Evolutionary conservation across 2,329 filamentous ascomycete species (phyloP), one percentile per base, ranked within the genome.

Genomic region (Albophoma yamanashiensis): DNA sequence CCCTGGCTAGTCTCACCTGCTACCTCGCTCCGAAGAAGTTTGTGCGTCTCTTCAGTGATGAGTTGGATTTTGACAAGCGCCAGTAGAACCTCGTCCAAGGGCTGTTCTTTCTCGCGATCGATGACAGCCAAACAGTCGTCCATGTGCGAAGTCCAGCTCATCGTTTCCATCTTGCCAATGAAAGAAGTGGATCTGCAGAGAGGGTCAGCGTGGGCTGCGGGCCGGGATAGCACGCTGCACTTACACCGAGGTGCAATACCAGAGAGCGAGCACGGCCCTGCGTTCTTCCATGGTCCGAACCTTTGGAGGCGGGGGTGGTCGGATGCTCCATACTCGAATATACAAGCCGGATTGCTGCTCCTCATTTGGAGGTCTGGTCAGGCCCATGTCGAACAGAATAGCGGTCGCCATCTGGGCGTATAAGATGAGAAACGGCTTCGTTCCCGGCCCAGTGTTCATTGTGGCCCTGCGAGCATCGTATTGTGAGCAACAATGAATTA

Each of bases 81-180:
- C 3, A 66, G 67, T 1, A 87, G 72, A 2, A 82, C 64, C 36
- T 74, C 72, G 65, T 88, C 84, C 1, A 76, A 75, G 0, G 76
- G 71, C 31, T 73, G 74, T 59, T 85, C 79, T 9, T 74, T 74
- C 1, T 75, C 70, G 20, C 75, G 70, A 5, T 74, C 71, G 0
- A 88, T 70, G 1, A 75, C 63, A 5, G 75, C 69, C 1, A 87
- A 71, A 42, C 78, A 82, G 42, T 86, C 82, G 38, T 85, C 82
- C 74, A 87, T 79, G 58, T 84, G 78, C 1, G 78, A 64, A 0
- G 79, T 85, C 84, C 84, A 88, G 2, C 73, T 75, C 56, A 87
- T 71, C 2, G 76, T 66, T 58, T 85, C 82, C 57, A 77, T 74
- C 55, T 77, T 77, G 31, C 76, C 76, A 17, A 82, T 71, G 58